phyloP scores from a whole-genome alignment of 2,329 filamentous ascomycete species.

The Colletotrichum zoysiae region DNA sequence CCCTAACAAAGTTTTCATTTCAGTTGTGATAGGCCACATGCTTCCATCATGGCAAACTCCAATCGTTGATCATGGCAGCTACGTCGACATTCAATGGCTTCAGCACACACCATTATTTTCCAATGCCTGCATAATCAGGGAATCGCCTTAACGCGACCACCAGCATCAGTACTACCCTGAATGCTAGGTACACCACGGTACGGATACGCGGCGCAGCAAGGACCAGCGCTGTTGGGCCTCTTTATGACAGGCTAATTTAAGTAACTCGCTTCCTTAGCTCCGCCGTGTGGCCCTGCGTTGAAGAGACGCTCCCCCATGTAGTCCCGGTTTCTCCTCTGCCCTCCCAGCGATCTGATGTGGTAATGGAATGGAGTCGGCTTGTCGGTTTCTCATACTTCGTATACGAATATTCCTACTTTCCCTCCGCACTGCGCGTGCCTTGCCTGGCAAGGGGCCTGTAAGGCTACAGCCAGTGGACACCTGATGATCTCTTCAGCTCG shows the following conservation, averaged over 20 bases:
- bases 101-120: neutral
- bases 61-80: neutral
- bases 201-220: neutral
- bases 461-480: neutral
- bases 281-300: constrained; percentile 18
- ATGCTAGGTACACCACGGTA: neutral
- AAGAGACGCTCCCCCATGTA: constrained; percentile 18
- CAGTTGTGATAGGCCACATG: neutral
- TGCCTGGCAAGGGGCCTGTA: neutral
- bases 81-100: neutral
- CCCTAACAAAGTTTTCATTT: constrained; percentile 7
- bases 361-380: constrained; percentile 30
- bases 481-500: neutral
- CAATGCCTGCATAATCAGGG: constrained; percentile 11
- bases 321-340: constrained; percentile 23
- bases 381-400: constrained; percentile 5
- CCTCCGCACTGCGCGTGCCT: neutral
- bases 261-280: constrained; percentile 25
- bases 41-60: neutral
- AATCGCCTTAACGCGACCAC: constrained; percentile 11
- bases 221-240: constrained; percentile 16
- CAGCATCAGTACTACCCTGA: constrained; percentile 1
- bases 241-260: constrained; percentile 35
- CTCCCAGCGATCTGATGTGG: constrained; percentile 21
- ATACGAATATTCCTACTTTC: neutral